Conservation (phyloP, 371 early-diverging fungal species). For the Syncephalis fuscata region DNA sequence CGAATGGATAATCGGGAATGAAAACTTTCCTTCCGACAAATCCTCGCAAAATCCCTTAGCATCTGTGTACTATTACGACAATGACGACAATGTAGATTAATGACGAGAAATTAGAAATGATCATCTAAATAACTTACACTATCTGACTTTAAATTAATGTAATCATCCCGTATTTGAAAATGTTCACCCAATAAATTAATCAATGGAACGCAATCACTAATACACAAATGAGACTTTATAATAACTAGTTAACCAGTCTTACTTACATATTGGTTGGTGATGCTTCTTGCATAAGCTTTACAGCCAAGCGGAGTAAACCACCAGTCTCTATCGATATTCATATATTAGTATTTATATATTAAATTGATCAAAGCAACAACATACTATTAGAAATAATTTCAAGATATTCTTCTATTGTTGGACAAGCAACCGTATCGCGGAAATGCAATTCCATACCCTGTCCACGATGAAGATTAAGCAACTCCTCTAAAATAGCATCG, state of each 20-base stretch:
- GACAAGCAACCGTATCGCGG: constrained; percentile 75
- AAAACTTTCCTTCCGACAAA: constrained; percentile 95
- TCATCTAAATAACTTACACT: constrained; percentile 22
- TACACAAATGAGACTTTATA: constrained; percentile 1
- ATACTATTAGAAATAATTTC: constrained; percentile 83
- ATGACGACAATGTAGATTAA: neutral
- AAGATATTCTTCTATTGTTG: constrained; percentile 76
- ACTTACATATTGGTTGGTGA: constrained; percentile 28
- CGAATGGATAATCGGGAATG: constrained; percentile 83
- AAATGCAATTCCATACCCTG: constrained; percentile 87
- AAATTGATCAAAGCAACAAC: constrained; percentile 6
- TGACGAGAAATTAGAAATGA: neutral
- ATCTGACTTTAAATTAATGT: constrained; percentile 73
- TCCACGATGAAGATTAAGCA: constrained; percentile 80
- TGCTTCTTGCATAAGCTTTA: constrained; percentile 73
- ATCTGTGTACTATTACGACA: constrained; percentile 41
- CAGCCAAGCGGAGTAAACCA: constrained; percentile 82
- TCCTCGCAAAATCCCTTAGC: constrained; percentile 97
- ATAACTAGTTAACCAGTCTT: neutral
- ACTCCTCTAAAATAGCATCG: constrained; percentile 35
- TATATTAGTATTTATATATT: neutral
- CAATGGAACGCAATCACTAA: constrained; percentile 54
- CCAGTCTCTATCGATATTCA: constrained; percentile 58
- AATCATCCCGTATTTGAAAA: constrained; percentile 94
- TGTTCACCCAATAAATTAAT: constrained; percentile 81